Evolutionary conservation across 805 yeast genomes (phyloP).

Genomic region (Nakazawaea populi): DNA sequence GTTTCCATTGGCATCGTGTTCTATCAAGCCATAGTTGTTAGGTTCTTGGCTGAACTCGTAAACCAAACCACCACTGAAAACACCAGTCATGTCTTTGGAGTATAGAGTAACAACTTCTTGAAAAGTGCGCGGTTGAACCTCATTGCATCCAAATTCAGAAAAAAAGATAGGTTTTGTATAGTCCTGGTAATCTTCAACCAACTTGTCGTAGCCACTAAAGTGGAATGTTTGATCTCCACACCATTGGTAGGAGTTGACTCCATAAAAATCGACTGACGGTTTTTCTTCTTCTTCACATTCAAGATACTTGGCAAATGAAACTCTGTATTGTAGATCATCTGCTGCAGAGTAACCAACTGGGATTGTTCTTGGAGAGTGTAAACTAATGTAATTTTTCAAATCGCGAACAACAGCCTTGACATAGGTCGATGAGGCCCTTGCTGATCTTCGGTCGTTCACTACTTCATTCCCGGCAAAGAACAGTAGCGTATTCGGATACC

Average conservation of each 20-base stretch:
- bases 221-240: conserved; percentile 83
- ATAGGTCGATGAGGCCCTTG: conserved; percentile 64
- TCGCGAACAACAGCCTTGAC: conserved; percentile 78
- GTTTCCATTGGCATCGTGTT: conserved; percentile 35
- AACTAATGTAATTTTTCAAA: conserved; percentile 62
- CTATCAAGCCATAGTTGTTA: conserved; percentile 74
- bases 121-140: conserved; percentile 69
- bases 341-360: conserved; percentile 98
- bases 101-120: conserved; percentile 70
- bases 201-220: conserved; percentile 66
- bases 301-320: conserved; percentile 70
- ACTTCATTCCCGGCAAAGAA: conserved; percentile 92
- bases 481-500: conserved; percentile 83
- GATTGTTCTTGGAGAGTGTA: conserved; percentile 54
- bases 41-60: conserved; percentile 78
- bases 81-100: conserved; percentile 65
- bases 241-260: conserved; percentile 79
- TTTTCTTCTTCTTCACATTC: conserved; percentile 62
- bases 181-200: conserved; percentile 64
- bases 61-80: conserved; percentile 81
- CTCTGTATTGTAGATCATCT: conserved; percentile 76
- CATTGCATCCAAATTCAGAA: conserved; percentile 90
- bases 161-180: conserved; percentile 77
- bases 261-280: conserved; percentile 67
- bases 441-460: conserved; percentile 72